A percentile compares a stretch with the other conserved stretches of the same genome.
phyloP scores from a whole-genome alignment of 1,139 yeast species.

The Debaryomyces fabryi region DNA sequence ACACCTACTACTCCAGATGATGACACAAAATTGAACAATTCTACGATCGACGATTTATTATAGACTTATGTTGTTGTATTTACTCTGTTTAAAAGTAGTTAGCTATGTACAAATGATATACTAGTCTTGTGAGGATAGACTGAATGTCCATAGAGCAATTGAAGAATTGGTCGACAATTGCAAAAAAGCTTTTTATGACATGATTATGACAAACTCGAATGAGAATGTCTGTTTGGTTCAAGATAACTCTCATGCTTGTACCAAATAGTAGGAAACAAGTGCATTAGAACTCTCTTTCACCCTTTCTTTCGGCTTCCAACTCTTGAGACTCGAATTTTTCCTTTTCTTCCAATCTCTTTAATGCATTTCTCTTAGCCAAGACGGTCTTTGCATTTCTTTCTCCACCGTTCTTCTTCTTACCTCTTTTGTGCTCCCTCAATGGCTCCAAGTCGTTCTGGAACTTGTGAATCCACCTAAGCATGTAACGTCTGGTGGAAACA shows the following conservation, averaged over 20 bases:
- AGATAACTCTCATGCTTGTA: not conserved
- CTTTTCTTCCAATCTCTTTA: slow-evolving; percentile 50
- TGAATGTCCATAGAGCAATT: not conserved
- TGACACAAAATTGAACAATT: slow-evolving; percentile 2
- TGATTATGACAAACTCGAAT: not conserved
- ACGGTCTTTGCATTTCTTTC: slow-evolving; percentile 78
- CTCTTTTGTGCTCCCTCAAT: slow-evolving; percentile 60
- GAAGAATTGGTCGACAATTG: slow-evolving; percentile 1
- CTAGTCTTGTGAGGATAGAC: not conserved
- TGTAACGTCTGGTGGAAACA: slow-evolving; percentile 67
- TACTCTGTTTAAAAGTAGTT: slow-evolving; percentile 3
- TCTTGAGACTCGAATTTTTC: slow-evolving; percentile 32
- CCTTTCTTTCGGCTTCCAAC: slow-evolving; percentile 33
- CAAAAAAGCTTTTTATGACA: not conserved
- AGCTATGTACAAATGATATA: slow-evolving; percentile 6
- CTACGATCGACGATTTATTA: not conserved
- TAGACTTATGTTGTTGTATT: not conserved
- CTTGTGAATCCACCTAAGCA: slow-evolving; percentile 54
- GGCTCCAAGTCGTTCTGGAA: slow-evolving; percentile 59
- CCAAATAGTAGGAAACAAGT: not conserved
- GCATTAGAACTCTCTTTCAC: slow-evolving; percentile 31
- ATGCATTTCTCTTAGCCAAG: slow-evolving; percentile 69
- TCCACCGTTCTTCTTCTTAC: slow-evolving; percentile 86
- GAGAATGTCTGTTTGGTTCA: not conserved
- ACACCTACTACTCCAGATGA: slow-evolving; percentile 1